phyloP scores from a whole-genome alignment of 2,329 filamentous ascomycete species.

The Colletotrichum theobromicola region DNA sequence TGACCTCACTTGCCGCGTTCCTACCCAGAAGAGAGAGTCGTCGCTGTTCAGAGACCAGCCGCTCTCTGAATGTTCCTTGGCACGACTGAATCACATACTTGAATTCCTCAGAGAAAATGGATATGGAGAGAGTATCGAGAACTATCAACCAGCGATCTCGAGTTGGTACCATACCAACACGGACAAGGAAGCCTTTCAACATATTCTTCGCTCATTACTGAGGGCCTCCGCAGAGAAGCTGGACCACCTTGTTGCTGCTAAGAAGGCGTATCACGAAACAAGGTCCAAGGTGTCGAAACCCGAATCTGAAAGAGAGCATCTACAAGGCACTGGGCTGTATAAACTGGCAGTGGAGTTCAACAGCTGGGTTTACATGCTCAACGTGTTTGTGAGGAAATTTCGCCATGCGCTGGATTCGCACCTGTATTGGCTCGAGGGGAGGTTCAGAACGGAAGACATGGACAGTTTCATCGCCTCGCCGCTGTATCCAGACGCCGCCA shows the following conservation, averaged over 20 bases:
- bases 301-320: background rate
- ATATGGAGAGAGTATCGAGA: background rate
- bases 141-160: background rate
- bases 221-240: background rate
- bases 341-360: background rate
- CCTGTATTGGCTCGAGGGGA: background rate
- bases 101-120: background rate
- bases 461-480: background rate
- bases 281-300: background rate
- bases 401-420: background rate
- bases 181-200: background rate
- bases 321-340: background rate
- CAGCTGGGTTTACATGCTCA: background rate
- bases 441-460: background rate
- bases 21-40: background rate
- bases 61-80: background rate
- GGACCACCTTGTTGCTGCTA: background rate
- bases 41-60: background rate
- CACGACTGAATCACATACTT: background rate
- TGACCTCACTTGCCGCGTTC: background rate
- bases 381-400: background rate
- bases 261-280: background rate
- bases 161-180: background rate
- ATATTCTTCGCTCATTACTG: background rate
- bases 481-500: background rate